Percentiles rank a stretch among this genome's conserved stretches.
Conservation (phyloP, 352 stramenopile species). For the Pelagophyceae sp. region DNA sequence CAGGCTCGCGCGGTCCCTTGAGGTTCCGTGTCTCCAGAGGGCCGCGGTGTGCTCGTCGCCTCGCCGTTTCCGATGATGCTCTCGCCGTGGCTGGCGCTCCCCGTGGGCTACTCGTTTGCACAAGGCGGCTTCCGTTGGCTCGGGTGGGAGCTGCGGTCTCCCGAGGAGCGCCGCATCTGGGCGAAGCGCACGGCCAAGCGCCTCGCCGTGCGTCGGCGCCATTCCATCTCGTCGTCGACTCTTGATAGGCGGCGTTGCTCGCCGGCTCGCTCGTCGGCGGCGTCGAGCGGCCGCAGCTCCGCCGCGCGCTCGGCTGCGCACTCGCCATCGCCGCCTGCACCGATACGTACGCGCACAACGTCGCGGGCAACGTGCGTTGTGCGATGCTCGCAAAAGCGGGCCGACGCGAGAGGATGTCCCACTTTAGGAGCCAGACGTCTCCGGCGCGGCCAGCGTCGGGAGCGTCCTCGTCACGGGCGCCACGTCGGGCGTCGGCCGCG, state of each 20-base stretch:
- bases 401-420: neutral
- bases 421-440: no score
- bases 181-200: neutral
- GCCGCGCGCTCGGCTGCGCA: neutral
- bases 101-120: neutral
- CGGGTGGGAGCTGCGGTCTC: neutral
- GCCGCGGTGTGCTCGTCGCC: no score
- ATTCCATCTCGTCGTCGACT: neutral
- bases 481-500: conserved; percentile 2
- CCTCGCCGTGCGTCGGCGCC: neutral
- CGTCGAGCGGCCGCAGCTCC: neutral
- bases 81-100: neutral
- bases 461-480: neutral
- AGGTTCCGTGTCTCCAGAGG: no score
- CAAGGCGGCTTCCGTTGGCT: neutral
- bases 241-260: neutral
- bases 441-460: neutral
- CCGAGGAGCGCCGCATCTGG: neutral
- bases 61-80: no score
- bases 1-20: no score
- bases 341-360: neutral
- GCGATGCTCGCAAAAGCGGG: neutral
- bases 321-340: neutral
- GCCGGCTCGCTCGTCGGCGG: neutral
- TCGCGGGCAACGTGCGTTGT: neutral